Evolutionary conservation across 176 grass and related monocot genomes (phyloP), one percentile per base, ranked within the genome.

Genomic region (Alloteropsis semialata): DNA sequence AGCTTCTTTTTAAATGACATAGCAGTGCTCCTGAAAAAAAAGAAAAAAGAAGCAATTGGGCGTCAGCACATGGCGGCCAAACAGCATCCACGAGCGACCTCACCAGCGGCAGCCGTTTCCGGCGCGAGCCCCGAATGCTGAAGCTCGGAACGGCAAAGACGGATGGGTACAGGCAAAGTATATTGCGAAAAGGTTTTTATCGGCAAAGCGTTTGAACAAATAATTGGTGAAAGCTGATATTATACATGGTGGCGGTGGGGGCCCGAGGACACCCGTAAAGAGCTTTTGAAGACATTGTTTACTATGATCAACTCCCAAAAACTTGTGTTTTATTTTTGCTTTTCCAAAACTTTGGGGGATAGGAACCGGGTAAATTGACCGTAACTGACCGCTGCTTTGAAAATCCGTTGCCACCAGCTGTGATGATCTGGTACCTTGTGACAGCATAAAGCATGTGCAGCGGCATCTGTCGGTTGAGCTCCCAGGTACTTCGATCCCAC

Each of bases 281-380:
- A 74, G 64, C 48, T 65, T 82, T 22, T 41, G 27, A 59, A 46
- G 73, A 51, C 59, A 62, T 22, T 53, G 74, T 82, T 77, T 87
- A 30, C 79, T 79, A 21, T 83, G 46, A 68, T 58, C 66, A 77
- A 81, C 53, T 51, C 11, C 10, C 84, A 17, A 90, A 74, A 79
- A 61, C 75, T 69, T 82, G 49, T 65, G 45, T 63, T 46, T 65
- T 73, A 67, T 82, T 82, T 82, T 79, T 32, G 55, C 73, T 82
- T 86, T 86, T 39, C 74, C 88, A 90, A 86, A 90, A 90, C 84
- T 79, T 86, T 74, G 5, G 72, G 83, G 61, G 7, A 58, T n/a
- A 13, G 44, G 67, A 7, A 36, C 46, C 5, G 1, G 43, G 48
- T 19, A 29, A 77, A 41, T 48, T 59, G 32, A 56, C 25, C 32